A percentile compares a stretch with the other conserved stretches of the same genome.
phyloP scores from a whole-genome alignment of 2,329 filamentous ascomycete species.

The Mariannaea sp. region DNA sequence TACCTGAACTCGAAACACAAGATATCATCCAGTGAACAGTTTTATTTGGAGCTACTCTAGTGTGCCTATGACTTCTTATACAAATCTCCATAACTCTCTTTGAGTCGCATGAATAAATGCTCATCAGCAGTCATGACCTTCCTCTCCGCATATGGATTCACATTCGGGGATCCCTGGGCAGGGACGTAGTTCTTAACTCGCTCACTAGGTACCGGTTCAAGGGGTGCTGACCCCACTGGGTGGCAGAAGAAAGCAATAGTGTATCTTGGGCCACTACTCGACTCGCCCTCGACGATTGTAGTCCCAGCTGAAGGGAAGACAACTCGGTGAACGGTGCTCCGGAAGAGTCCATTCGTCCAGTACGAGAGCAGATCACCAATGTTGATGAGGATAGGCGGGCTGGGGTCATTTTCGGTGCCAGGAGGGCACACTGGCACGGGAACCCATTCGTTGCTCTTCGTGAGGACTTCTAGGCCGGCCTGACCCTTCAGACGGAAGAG shows the following conservation, averaged over 20 bases:
- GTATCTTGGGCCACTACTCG: conserved; percentile 59
- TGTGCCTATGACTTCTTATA: conserved; percentile 49
- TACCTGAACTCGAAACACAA: no score
- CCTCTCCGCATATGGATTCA: conserved; percentile 56
- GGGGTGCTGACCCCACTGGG: conserved; percentile 56
- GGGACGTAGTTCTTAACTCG: conserved; percentile 53
- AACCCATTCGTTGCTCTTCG: conserved; percentile 59
- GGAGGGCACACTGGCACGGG: conserved; percentile 70
- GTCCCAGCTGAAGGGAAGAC: conserved; percentile 60
- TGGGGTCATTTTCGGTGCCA: conserved; percentile 60
- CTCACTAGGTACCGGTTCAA: conserved; percentile 65
- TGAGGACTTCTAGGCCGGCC: conserved; percentile 82
- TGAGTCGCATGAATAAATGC: conserved; percentile 65
- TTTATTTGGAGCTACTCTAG: neutral
- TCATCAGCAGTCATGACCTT: conserved; percentile 67
- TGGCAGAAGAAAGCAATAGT: conserved; percentile 73
- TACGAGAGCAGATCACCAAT: conserved; percentile 74
- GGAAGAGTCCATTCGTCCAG: conserved; percentile 88
- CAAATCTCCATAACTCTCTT: conserved; percentile 61
- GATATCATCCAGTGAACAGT: no score
- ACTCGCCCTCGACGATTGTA: conserved; percentile 48
- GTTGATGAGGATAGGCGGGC: conserved; percentile 81
- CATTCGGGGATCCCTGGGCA: conserved; percentile 37
- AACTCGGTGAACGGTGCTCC: conserved; percentile 88
- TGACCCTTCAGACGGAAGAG: conserved; percentile 87